Conservation (phyloP, 2,329 filamentous ascomycete species). For the Cladosporium austrohemisphaericum region DNA sequence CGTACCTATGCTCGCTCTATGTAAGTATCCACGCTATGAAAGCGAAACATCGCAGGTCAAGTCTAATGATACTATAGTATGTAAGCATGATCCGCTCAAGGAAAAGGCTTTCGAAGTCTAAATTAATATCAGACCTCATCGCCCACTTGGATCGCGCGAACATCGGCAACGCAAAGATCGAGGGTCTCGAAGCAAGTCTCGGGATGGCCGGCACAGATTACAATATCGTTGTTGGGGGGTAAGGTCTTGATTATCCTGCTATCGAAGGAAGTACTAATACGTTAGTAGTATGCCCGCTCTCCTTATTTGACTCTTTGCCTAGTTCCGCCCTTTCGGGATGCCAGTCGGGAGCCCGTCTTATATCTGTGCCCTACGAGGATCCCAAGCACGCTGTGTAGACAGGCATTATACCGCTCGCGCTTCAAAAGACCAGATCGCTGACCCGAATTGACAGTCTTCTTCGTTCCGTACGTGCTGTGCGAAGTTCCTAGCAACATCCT, state of each 20-base stretch:
- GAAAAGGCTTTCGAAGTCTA: neutral
- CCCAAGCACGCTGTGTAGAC: too few species aligned
- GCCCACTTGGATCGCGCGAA: conserved; percentile 49
- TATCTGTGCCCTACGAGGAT: too few species aligned
- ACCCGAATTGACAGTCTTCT: conserved; percentile 10
- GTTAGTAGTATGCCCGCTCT: neutral
- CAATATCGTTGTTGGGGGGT: conserved; percentile 16
- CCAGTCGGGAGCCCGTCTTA: too few species aligned
- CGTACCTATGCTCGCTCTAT: conserved; percentile 58
- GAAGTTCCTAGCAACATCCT: conserved; percentile 38
- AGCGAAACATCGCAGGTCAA: too few species aligned
- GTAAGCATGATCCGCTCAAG: too few species aligned
- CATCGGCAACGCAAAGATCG: conserved; percentile 27
- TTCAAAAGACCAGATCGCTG: too few species aligned
- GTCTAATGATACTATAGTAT: too few species aligned
- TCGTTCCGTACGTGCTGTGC: conserved; percentile 37
- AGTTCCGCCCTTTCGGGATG: too few species aligned
- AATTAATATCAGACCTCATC: conserved; percentile 49
- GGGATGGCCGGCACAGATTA: conserved; percentile 12
- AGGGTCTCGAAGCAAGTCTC: conserved; percentile 40
- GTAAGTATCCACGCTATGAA: conserved; percentile 25
- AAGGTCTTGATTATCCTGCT: neutral
- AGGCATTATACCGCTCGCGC: too few species aligned
- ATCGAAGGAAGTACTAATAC: neutral
- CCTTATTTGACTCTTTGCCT: too few species aligned